These are phyloP conservation scores for Trametes villosa DNA, from an alignment of 768 basidiomycete species.

Conservation along the genomic window DNA sequence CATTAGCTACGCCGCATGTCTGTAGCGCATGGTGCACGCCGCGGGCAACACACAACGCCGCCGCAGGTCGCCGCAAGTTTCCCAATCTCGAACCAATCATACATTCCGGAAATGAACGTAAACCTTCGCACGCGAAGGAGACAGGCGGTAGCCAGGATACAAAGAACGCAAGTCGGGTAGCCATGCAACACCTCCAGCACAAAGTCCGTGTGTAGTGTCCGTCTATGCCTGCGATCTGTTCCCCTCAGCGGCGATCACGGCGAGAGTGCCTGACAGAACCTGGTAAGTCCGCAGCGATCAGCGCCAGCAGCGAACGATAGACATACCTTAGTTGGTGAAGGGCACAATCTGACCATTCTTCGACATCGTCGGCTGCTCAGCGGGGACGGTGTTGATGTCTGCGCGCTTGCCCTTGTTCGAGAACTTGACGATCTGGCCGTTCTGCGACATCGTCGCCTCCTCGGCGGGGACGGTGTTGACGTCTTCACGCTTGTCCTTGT, in stretches of 20 bases:
- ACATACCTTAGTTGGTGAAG: slow-evolving; percentile 19
- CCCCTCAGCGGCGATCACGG: background rate
- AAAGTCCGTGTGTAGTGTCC: background rate
- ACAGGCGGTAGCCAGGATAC: slow-evolving; percentile 14
- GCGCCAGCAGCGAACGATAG: background rate
- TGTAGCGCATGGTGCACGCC: background rate
- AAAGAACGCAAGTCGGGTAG: slow-evolving; percentile 20
- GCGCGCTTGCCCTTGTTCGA: slow-evolving; percentile 25
- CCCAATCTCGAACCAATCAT: slow-evolving; percentile 25
- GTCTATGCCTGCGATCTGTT: background rate
- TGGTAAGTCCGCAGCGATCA: background rate
- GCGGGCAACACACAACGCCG: no score
- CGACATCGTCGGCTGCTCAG: slow-evolving; percentile 27
- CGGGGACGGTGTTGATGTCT: slow-evolving; percentile 32
- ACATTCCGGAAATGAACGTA: slow-evolving; percentile 22
- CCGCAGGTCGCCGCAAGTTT: background rate
- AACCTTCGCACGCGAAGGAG: slow-evolving; percentile 25
- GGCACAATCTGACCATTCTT: slow-evolving; percentile 25
- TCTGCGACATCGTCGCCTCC: slow-evolving; percentile 24
- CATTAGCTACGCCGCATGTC: no score
- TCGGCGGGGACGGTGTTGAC: slow-evolving; percentile 35
- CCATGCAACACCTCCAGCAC: slow-evolving; percentile 21
- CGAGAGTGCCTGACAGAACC: background rate
- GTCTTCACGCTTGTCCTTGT: slow-evolving; percentile 24
- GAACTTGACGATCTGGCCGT: slow-evolving; percentile 25